Base-by-base conservation (phyloP, 352 stramenopile genomes). In the Phytophthora sp. region DNA sequence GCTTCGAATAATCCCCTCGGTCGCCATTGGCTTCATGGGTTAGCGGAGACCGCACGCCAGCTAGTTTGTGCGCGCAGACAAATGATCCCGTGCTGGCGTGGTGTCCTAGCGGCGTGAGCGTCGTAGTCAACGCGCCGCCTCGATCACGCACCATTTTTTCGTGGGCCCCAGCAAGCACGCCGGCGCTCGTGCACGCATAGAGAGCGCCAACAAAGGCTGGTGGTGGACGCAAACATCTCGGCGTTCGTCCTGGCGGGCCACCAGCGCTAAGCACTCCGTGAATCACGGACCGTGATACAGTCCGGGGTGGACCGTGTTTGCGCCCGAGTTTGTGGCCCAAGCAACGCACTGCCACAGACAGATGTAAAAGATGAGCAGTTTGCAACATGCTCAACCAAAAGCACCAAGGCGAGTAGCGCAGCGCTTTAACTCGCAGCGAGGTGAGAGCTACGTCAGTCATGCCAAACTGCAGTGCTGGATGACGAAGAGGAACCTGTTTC, bases 261-360 rank as follows among this genome's bases (percentile, higher is more conserved):
- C 30, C 10, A 34, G 13, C 20, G 12, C 18, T 42, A 57, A 66
- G 28, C 41, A 59, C 54, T 62, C 43, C 18, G 54, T n/a, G n/a
- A n/a, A n/a, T n/a, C n/a, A n/a, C n/a, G n/a, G n/a, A n/a, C n/a
- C n/a, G n/a, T 59, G 53, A 59, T 62, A 60, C 39, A 61, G 55
- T 56, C 34, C 39, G 20, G 35, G 42, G 41, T 66, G 62, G 62
- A 71, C 62, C 23, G 54, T 70, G 34, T 62, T 66, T 70, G 62
- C 41, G 46, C 62, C 32, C 28, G 24, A 12, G 48, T 66, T 71
- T 71, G 62, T 71, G 55, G 62, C n/a, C 48, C 48, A 62, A 3
- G 15, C 54, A 54, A 54, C 60, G 41, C 62, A 42, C 23, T 23
- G 21, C 62, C 62, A 71, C 49, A 15, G 30, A 61, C 43, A 15